A percentile compares a stretch with the other conserved stretches of the same genome.
Conservation (phyloP, 345 rosid genomes). For the Barbarea vulgaris region DNA sequence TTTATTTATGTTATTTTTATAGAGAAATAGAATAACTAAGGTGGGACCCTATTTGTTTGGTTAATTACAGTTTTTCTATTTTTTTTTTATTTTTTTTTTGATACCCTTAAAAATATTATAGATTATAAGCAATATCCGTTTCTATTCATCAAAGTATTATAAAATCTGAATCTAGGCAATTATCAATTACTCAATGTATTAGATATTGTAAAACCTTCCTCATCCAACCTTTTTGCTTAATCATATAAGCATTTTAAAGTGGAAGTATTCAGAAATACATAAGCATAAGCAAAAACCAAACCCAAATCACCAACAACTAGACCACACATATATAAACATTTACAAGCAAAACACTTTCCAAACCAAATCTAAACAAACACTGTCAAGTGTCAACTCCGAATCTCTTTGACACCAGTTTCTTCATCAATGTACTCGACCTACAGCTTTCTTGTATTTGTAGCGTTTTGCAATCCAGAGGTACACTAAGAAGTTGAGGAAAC, state of each 20-base stretch:
- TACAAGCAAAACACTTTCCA: conserved; percentile 25
- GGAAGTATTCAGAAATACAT: background rate
- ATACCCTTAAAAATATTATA: too few species aligned
- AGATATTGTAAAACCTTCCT: background rate
- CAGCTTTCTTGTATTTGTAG: conserved; percentile 76
- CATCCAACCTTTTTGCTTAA: background rate
- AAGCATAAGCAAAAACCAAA: background rate
- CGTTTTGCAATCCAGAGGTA: conserved; percentile 74
- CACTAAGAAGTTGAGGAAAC: conserved; percentile 70
- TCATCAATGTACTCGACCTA: conserved; percentile 44
- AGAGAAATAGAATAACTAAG: background rate
- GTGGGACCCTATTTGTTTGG: background rate
- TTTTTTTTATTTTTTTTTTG: too few species aligned
- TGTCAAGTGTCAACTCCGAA: background rate
- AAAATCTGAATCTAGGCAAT: background rate
- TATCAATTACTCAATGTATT: background rate
- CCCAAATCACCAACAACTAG: background rate
- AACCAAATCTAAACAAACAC: conserved; percentile 21
- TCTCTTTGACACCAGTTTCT: background rate
- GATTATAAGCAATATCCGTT: too few species aligned
- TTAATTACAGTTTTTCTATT: background rate
- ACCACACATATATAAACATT: conserved; percentile 19
- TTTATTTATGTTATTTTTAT: background rate
- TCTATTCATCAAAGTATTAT: background rate
- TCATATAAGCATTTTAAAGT: conserved; percentile 5